Percentiles rank a stretch among this genome's conserved stretches.
Evolutionary conservation across 2,329 filamentous ascomycete genomes (phyloP).

Genomic region (Colletotrichum sp.): DNA sequence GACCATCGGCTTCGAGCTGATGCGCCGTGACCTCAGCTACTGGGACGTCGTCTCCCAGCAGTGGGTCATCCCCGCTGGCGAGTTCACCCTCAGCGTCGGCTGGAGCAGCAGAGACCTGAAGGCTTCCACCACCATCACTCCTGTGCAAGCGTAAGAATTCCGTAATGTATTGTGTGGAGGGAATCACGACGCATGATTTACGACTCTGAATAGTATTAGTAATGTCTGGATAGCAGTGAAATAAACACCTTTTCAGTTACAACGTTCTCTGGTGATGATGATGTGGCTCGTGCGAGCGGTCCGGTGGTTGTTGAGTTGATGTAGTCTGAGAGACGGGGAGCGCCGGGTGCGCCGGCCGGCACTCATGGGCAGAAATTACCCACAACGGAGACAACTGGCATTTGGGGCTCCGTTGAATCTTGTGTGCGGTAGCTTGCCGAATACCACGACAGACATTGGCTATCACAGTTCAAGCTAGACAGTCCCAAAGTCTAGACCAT

Average conservation of each 20-base stretch:
- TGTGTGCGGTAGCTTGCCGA: background rate
- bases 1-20: slow-evolving; percentile 49
- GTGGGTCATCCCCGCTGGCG: slow-evolving; percentile 42
- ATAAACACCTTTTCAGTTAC: background rate
- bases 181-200: background rate
- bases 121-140: slow-evolving; percentile 11
- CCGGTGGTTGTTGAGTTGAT: background rate
- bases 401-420: background rate
- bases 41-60: slow-evolving; percentile 50
- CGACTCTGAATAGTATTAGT: slow-evolving; percentile 14
- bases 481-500: background rate
- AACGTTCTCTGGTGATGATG: background rate
- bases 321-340: background rate
- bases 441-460: background rate
- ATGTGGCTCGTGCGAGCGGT: background rate
- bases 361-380: background rate
- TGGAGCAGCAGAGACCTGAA: slow-evolving; percentile 31
- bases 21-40: slow-evolving; percentile 52
- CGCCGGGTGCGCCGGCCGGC: background rate
- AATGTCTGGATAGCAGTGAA: slow-evolving; percentile 3
- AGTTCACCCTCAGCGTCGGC: slow-evolving; percentile 33
- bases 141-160: slow-evolving; percentile 3
- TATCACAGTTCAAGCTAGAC: background rate
- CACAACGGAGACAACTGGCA: background rate
- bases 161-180: background rate